Conservation (phyloP, 192 early-diverging fungal species). For the Phlyctochytrium arcticum region DNA sequence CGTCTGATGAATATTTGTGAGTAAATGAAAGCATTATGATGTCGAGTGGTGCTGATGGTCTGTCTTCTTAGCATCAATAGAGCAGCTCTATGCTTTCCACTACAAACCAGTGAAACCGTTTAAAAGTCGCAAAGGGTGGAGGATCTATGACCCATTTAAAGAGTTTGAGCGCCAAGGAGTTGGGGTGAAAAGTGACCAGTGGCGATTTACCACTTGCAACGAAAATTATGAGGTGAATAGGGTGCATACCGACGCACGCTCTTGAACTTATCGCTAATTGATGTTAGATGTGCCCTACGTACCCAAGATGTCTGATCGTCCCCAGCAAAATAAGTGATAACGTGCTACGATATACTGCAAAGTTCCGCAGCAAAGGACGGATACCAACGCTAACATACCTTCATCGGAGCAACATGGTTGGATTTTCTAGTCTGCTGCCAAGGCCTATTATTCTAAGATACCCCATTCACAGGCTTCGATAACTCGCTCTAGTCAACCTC, state of each 20-base stretch:
- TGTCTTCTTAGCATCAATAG: conserved; percentile 49
- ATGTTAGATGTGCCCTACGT: conserved; percentile 78
- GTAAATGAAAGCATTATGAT: background rate
- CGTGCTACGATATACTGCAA: conserved; percentile 79
- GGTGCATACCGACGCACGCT: no score
- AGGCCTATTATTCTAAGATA: no score
- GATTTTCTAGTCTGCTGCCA: background rate
- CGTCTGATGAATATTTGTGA: conserved; percentile 68
- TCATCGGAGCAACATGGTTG: conserved; percentile 74
- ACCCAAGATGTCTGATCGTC: conserved; percentile 77
- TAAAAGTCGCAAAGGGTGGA: conserved; percentile 47
- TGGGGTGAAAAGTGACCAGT: conserved; percentile 52
- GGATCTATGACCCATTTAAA: conserved; percentile 63
- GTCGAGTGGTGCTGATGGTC: background rate
- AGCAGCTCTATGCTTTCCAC: conserved; percentile 75
- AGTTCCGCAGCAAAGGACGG: conserved; percentile 84
- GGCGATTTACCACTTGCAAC: conserved; percentile 80
- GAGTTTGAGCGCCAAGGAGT: conserved; percentile 90
- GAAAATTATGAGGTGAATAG: conserved; percentile 66
- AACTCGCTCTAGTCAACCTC: conserved; percentile 90
- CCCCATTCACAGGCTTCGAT: conserved; percentile 62
- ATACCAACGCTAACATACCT: conserved; percentile 89
- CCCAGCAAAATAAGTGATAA: conserved; percentile 87
- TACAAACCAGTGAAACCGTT: conserved; percentile 52
- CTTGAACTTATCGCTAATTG: no score